A percentile compares a stretch with the other conserved stretches of the same genome.
Conservation (phyloP, 805 yeast species). For the Suhomyces canberraensis region DNA sequence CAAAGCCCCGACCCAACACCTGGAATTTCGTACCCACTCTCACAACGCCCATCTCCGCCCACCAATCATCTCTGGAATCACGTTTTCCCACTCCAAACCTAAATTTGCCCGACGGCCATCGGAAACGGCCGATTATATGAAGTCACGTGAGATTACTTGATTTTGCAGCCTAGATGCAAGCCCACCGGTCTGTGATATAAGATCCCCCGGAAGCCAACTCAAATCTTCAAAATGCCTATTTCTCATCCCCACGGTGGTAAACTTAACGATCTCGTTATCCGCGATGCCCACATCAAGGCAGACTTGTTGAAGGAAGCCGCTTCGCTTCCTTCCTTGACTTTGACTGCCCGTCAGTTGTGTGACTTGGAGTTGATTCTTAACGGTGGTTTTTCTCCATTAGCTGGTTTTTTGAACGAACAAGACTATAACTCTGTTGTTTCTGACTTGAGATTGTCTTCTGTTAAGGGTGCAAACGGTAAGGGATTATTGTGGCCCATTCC, state of each 20-base stretch:
- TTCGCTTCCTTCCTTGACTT: slow-evolving; percentile 43
- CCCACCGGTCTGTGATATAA: not conserved
- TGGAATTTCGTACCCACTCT: no score
- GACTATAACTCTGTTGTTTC: slow-evolving; percentile 70
- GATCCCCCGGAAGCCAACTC: no score
- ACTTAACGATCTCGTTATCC: slow-evolving; percentile 76
- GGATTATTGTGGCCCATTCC: slow-evolving; percentile 93
- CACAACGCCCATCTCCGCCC: no score
- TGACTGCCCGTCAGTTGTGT: slow-evolving; percentile 88
- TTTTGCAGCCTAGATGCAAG: not conserved
- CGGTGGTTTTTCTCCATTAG: slow-evolving; percentile 90
- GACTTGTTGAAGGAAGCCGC: slow-evolving; percentile 59
- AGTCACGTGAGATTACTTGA: slow-evolving; percentile 8
- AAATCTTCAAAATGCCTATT: slow-evolving; percentile 46
- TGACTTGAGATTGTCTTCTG: slow-evolving; percentile 62
- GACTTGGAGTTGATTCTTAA: slow-evolving; percentile 87
- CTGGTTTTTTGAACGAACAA: slow-evolving; percentile 61
- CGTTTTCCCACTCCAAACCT: no score
- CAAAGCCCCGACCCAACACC: no score
- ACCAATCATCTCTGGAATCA: no score
- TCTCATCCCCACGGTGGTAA: slow-evolving; percentile 88
- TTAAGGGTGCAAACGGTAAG: slow-evolving; percentile 29
- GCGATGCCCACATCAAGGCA: slow-evolving; percentile 65
- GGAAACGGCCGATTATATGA: not conserved
- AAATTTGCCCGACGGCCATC: no score